Evolutionary conservation across 1,284 basidiomycete species (phyloP).

Genomic region (Sanghuangporus baumii): DNA sequence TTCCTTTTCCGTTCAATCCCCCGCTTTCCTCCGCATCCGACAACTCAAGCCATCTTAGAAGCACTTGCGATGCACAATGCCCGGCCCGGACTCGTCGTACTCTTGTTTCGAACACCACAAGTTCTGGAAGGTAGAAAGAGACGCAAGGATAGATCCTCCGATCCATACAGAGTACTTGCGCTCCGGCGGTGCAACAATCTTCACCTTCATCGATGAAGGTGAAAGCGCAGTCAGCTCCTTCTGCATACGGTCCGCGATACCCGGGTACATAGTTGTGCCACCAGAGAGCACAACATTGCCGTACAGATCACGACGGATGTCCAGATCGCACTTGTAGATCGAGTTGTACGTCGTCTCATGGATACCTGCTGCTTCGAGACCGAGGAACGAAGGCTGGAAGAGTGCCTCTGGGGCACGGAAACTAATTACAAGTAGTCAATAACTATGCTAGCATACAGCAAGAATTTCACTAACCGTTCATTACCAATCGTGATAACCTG

Average conservation of each 20-base stretch:
- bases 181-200: conserved; percentile 91
- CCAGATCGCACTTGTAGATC: conserved; percentile 76
- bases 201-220: conserved; percentile 90
- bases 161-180: conserved; percentile 98
- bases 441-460: background rate
- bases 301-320: conserved; percentile 87
- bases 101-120: conserved; percentile 92
- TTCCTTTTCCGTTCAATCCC: background rate
- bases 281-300: conserved; percentile 94
- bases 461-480: conserved; percentile 59
- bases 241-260: conserved; percentile 97
- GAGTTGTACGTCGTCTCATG: conserved; percentile 98
- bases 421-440: conserved; percentile 31
- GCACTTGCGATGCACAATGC: conserved; percentile 75
- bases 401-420: conserved; percentile 97
- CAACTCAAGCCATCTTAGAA: conserved; percentile 25
- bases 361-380: conserved; percentile 91
- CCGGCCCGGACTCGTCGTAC: conserved; percentile 86
- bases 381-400: conserved; percentile 95
- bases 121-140: conserved; percentile 95
- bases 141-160: conserved; percentile 96
- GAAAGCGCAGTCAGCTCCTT: conserved; percentile 91
- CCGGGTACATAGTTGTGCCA: conserved; percentile 97
- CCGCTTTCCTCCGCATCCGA: background rate
- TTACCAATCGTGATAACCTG: conserved; percentile 97